Evolutionary conservation across 257 asterid genomes (phyloP), one percentile per base, ranked within the genome.

Genomic region (Gentiana straminea): DNA sequence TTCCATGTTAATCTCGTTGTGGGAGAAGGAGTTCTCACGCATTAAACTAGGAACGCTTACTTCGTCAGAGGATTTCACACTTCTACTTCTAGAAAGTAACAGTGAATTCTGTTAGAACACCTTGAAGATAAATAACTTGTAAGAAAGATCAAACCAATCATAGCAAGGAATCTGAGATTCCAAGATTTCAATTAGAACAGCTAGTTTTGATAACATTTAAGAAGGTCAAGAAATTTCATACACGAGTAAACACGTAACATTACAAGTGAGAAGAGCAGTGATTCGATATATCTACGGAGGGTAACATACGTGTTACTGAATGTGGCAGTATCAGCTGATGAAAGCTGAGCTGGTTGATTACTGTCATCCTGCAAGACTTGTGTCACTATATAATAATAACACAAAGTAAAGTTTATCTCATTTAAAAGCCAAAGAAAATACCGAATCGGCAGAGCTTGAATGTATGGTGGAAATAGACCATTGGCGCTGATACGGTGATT

Each of bases 371-470:
- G 89, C 38, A 70, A 77, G 64, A 59, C 72, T 64, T 12, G 45
- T 52, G 50, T 58, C 59, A 52, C 73, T 53, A 76, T 66, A 36
- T 57, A 67, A 58, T 63, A 52, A 70, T 54, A 61, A 43, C 12
- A 34, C 3, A 55, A 43, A 55, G 15, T 11, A 2, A 36, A 49
- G 49, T 60, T 48, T 8, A 59, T 35, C 47, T 41, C 58, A 13
- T 58, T 37, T 39, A 5, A 35, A 32, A 33, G 62, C 49, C 67
- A 24, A 35, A 37, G 46, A 52, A 24, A 46, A 66, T 87, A 91
- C 97, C 9, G 77, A 68, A 56, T 84, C 85, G 56, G 88, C 79
- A 65, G 77, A 73, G 62, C 82, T 88, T 60, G 97, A 83, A 73
- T 68, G 64, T 24, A 24, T 24, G 24, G 92, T 84, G 48, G 79